Percentiles rank a stretch among this genome's conserved stretches.
Evolutionary conservation across 257 asterid genomes (phyloP).

Genomic region (Anisodus tanguticus): DNA sequence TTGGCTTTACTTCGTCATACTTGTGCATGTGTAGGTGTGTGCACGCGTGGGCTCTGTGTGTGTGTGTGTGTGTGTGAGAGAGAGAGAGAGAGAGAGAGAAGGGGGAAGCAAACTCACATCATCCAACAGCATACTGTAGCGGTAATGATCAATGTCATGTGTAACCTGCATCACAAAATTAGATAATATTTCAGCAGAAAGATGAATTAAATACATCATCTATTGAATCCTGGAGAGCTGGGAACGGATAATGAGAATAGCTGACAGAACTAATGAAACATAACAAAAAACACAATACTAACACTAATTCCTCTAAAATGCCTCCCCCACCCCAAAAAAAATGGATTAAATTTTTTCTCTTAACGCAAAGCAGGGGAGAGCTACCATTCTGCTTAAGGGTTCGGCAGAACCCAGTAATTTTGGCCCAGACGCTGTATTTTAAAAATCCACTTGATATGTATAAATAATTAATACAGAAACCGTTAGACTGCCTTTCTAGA

Average conservation of each 20-base stretch:
- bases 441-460: background rate
- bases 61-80: background rate
- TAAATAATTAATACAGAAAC: background rate
- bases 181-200: background rate
- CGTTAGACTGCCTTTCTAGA: background rate
- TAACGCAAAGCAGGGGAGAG: background rate
- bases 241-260: background rate
- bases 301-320: background rate
- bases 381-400: background rate
- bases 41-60: too few relatives aligned
- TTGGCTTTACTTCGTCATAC: background rate
- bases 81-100: background rate
- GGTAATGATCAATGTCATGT: slow-evolving; percentile 83
- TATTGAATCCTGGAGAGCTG: background rate
- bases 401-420: background rate
- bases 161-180: slow-evolving; percentile 69
- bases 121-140: slow-evolving; percentile 99
- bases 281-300: background rate
- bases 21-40: background rate
- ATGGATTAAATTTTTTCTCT: background rate
- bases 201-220: background rate
- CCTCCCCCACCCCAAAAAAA: background rate
- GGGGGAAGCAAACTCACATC: slow-evolving; percentile 69
- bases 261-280: background rate
- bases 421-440: background rate